phyloP scores from a whole-genome alignment of 202 grass and related monocot genomes.

The Schoenoplectus triqueter region DNA sequence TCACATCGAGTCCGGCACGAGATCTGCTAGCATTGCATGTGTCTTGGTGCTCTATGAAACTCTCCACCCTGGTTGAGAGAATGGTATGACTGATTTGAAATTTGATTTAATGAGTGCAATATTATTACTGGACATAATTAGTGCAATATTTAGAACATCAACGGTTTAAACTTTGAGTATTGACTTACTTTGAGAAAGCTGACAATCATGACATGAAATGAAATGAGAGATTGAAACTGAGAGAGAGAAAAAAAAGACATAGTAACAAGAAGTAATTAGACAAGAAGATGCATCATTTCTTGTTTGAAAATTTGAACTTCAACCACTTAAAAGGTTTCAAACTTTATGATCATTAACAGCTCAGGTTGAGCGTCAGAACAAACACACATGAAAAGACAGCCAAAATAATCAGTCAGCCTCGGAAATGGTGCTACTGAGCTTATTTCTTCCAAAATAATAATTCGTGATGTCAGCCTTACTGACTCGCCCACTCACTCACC shows the following conservation, averaged over 20 bases:
- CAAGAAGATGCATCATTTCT: constrained; percentile 17
- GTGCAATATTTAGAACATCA: constrained; percentile 9
- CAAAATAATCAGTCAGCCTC: constrained; percentile 31
- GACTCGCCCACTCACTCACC: constrained; percentile 24
- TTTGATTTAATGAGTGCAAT: too few relatives aligned
- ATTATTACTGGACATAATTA: not conserved
- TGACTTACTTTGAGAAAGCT: not conserved
- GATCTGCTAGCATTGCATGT: constrained; percentile 50
- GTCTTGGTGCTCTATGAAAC: constrained; percentile 63
- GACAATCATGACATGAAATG: constrained; percentile 8
- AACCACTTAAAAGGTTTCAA: constrained; percentile 31
- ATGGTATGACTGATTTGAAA: not conserved
- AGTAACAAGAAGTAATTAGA: not conserved
- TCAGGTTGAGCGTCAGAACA: constrained; percentile 11
- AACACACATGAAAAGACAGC: constrained; percentile 38
- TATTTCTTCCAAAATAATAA: constrained; percentile 39
- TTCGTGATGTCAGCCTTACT: constrained; percentile 36
- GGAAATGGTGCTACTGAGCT: constrained; percentile 35
- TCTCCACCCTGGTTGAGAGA: constrained; percentile 47
- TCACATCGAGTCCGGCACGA: constrained; percentile 5
- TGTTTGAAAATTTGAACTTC: constrained; percentile 25
- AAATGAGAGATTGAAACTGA: constrained; percentile 12
- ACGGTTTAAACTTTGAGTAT: not conserved
- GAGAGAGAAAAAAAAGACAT: not conserved
- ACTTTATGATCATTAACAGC: constrained; percentile 25